Evolutionary conservation across 257 asterid genomes (phyloP).

Genomic region (Capsicum baccatum): DNA sequence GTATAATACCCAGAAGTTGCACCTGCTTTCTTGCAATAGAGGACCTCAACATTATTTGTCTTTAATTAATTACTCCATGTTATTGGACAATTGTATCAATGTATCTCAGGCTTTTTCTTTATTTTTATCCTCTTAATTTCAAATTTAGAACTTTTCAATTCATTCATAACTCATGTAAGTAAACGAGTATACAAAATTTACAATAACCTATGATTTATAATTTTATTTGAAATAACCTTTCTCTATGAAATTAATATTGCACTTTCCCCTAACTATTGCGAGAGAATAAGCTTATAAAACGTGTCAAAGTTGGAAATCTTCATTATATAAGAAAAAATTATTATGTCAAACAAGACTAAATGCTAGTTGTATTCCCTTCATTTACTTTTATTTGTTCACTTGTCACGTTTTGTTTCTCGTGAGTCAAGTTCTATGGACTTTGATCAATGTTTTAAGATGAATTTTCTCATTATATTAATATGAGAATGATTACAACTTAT

Average conservation of each 20-base stretch:
- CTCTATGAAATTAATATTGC: not conserved
- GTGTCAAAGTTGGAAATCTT: not conserved
- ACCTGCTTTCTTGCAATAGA: slow-evolving; percentile 62
- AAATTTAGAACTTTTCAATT: not conserved
- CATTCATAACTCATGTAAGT: not conserved
- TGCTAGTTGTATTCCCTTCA: too few relatives aligned
- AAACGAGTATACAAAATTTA: too few relatives aligned
- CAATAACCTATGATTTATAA: not conserved
- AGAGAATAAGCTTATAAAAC: not conserved
- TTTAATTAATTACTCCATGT: not conserved
- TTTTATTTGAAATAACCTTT: not conserved
- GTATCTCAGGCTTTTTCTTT: not conserved
- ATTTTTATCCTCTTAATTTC: too few relatives aligned
- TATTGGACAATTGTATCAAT: not conserved
- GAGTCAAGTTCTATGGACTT: too few relatives aligned
- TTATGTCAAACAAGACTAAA: not conserved
- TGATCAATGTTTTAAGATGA: too few relatives aligned
- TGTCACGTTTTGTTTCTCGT: too few relatives aligned
- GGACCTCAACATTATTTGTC: not conserved
- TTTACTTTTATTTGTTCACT: too few relatives aligned
- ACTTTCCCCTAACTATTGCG: not conserved
- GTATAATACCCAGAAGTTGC: slow-evolving; percentile 23
- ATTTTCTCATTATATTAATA: too few relatives aligned
- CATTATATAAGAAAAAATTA: too few relatives aligned
- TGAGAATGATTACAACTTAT: too few relatives aligned